phyloP scores from a whole-genome alignment of 176 grass and related monocot species.

The Sorghum bicolor region Sorghum_bicolor_NCBIv3 NC_012879.2:3113501-3114000 shows the following conservation, averaged over 20 bases:
- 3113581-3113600: slow-evolving; percentile 31
- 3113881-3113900: not conserved
- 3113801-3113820: slow-evolving; percentile 16
- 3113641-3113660: slow-evolving; percentile 18
- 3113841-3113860: not conserved
- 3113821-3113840: not conserved
- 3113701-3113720: slow-evolving; percentile 21
- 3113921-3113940: not conserved
- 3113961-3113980: not conserved
- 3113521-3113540: slow-evolving; percentile 43
- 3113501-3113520: slow-evolving; percentile 10
- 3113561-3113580: slow-evolving; percentile 45
- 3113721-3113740: slow-evolving; percentile 17
- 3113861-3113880: not conserved
- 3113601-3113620: slow-evolving; percentile 42
- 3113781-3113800: not conserved
- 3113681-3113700: slow-evolving; percentile 13
- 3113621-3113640: slow-evolving; percentile 18
- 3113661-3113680: slow-evolving; percentile 9
- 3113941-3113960: not conserved
- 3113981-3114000: not conserved
- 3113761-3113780: slow-evolving; percentile 39
- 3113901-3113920: not conserved
- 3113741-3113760: slow-evolving; percentile 10
- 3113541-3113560: slow-evolving; percentile 66